Evolutionary conservation across 2,329 filamentous ascomycete genomes (phyloP).

Genomic region (Penicillium digitatum): DNA sequence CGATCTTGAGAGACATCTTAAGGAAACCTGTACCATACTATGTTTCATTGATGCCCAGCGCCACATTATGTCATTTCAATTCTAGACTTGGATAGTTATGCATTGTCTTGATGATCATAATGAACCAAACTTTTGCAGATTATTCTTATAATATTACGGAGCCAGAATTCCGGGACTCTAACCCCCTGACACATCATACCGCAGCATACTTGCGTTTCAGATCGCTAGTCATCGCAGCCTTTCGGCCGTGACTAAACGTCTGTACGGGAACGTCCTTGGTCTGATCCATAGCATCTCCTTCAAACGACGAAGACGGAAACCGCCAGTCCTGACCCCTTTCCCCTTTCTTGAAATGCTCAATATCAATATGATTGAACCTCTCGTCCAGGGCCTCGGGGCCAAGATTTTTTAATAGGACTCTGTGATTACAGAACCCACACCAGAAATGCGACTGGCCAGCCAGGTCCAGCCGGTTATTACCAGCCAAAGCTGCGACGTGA

Average conservation of each 20-base stretch:
- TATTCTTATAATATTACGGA: slow-evolving; percentile 1
- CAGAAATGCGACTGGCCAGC: slow-evolving; percentile 68
- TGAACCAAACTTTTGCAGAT: not conserved
- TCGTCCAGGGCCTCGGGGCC: slow-evolving; percentile 57
- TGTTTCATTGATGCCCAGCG: not conserved
- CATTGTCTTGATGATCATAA: not conserved
- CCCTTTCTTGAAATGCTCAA: slow-evolving; percentile 44
- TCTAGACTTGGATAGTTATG: not conserved
- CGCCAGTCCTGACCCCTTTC: slow-evolving; percentile 35
- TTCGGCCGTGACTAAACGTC: not conserved
- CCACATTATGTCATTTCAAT: slow-evolving; percentile 1
- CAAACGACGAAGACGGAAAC: slow-evolving; percentile 14
- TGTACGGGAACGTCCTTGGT: not conserved
- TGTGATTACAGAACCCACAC: slow-evolving; percentile 74
- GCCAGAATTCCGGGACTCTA: not conserved
- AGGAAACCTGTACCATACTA: slow-evolving; percentile 14
- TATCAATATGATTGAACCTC: slow-evolving; percentile 70
- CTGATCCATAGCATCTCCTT: not conserved
- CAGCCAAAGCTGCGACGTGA: slow-evolving; percentile 36
- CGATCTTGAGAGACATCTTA: not conserved
- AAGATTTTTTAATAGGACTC: slow-evolving; percentile 51
- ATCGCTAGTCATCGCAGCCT: not conserved
- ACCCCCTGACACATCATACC: not conserved
- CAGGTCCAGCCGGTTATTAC: slow-evolving; percentile 58
- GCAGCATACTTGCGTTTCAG: slow-evolving; percentile 15